Percentiles rank a stretch among this genome's conserved stretches.
These are phyloP conservation scores for Megacollybia marginata DNA, from an alignment of 768 basidiomycete genomes.

Conservation along the genomic window DNA sequence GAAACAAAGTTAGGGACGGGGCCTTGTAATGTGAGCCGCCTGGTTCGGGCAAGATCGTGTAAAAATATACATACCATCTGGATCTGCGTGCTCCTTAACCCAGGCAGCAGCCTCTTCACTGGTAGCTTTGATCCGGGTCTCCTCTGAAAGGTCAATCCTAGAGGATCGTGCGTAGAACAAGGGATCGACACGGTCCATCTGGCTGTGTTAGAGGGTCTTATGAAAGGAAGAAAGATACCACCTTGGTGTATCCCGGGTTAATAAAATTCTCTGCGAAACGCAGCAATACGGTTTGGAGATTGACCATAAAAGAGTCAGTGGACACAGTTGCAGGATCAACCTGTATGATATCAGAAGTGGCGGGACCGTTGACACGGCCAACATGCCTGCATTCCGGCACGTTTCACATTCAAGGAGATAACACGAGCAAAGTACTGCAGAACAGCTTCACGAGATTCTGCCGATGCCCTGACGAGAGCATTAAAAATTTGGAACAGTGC, in stretches of 20 bases:
- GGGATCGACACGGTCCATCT: slow-evolving; percentile 91
- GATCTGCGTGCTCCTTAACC: slow-evolving; percentile 41
- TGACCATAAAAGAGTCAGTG: slow-evolving; percentile 89
- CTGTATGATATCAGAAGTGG: slow-evolving; percentile 21
- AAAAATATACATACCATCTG: slow-evolving; percentile 28
- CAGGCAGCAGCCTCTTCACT: slow-evolving; percentile 79
- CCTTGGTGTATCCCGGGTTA: slow-evolving; percentile 87
- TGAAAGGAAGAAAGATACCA: slow-evolving; percentile 14
- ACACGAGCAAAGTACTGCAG: slow-evolving; percentile 75
- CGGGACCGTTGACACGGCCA: neutral
- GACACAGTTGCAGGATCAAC: slow-evolving; percentile 84
- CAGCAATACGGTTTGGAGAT: slow-evolving; percentile 75
- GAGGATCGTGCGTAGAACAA: slow-evolving; percentile 68
- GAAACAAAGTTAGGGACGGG: slow-evolving; percentile 87
- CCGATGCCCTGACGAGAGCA: slow-evolving; percentile 74
- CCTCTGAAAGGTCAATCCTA: slow-evolving; percentile 74
- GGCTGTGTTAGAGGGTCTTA: neutral
- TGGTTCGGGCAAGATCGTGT: neutral
- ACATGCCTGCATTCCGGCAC: slow-evolving; percentile 82
- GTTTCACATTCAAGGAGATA: slow-evolving; percentile 69
- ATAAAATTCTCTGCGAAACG: slow-evolving; percentile 92
- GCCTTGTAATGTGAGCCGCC: slow-evolving; percentile 27
- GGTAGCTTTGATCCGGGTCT: slow-evolving; percentile 91
- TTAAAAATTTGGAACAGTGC: slow-evolving; percentile 79
- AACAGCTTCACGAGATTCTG: slow-evolving; percentile 74